Evolutionary conservation across 495 filamentous ascomycete genomes (phyloP).

Genomic region (Cercophora newfieldiana): DNA sequence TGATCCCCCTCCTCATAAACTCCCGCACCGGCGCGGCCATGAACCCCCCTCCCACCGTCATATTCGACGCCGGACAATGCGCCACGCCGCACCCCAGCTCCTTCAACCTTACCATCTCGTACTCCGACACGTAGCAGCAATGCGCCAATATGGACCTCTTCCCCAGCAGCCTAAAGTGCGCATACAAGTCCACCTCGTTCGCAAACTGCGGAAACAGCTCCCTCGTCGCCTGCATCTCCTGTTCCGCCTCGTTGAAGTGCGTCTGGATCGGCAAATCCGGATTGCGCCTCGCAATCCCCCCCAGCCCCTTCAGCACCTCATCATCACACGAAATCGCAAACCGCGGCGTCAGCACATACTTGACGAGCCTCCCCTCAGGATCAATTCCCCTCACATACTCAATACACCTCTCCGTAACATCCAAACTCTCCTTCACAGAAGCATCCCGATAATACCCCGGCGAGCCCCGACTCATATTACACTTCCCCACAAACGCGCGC

Average conservation of each 20-base stretch:
- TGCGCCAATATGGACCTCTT: slow-evolving; percentile 63
- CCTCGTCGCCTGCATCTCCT: slow-evolving; percentile 54
- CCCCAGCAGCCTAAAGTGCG: slow-evolving; percentile 53
- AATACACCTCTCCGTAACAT: slow-evolving; percentile 56
- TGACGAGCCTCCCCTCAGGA: slow-evolving; percentile 47
- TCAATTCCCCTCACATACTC: slow-evolving; percentile 45
- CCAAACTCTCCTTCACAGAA: slow-evolving; percentile 48
- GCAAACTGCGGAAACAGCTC: slow-evolving; percentile 54
- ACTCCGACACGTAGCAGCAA: slow-evolving; percentile 58
- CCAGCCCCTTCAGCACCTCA: slow-evolving; percentile 54
- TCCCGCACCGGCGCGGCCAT: slow-evolving; percentile 62
- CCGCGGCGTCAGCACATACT: slow-evolving; percentile 61
- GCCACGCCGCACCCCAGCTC: slow-evolving; percentile 57
- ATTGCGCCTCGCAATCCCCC: slow-evolving; percentile 49
- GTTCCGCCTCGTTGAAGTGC: slow-evolving; percentile 62
- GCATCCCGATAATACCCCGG: slow-evolving; percentile 61
- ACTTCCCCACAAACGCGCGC: slow-evolving; percentile 65
- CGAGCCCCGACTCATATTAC: slow-evolving; percentile 63
- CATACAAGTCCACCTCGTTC: slow-evolving; percentile 58
- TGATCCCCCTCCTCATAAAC: slow-evolving; percentile 57
- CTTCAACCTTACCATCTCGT: slow-evolving; percentile 52
- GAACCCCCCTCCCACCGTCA: slow-evolving; percentile 59
- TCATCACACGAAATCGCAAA: slow-evolving; percentile 62
- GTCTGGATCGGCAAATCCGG: slow-evolving; percentile 61
- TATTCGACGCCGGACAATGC: slow-evolving; percentile 65